Conservation (phyloP, 2,329 filamentous ascomycete species). For the Chrysosphaeria jannelii region DNA sequence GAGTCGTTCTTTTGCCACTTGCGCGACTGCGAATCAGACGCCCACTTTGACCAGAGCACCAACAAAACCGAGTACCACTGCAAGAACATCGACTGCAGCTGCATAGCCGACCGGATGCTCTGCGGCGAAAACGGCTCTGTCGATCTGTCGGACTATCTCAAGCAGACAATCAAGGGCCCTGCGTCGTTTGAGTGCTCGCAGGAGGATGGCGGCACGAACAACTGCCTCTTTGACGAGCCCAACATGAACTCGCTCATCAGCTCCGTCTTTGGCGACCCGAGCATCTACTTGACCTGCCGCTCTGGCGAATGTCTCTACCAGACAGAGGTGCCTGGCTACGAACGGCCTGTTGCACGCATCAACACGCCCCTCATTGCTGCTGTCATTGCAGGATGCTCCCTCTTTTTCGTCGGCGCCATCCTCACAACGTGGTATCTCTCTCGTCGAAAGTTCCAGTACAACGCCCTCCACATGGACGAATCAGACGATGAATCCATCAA, state of each 20-base stretch:
- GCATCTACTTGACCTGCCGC: constrained; percentile 54
- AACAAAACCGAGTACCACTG: constrained; percentile 74
- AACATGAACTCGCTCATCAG: constrained; percentile 78
- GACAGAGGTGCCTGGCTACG: constrained; percentile 77
- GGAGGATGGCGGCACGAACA: constrained; percentile 27
- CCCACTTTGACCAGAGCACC: constrained; percentile 33
- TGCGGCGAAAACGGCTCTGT: constrained; percentile 79
- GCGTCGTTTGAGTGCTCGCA: constrained; percentile 53
- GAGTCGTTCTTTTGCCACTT: constrained; percentile 95
- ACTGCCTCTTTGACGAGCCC: constrained; percentile 68
- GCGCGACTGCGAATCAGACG: constrained; percentile 44
- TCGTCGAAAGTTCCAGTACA: constrained; percentile 36
- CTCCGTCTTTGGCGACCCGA: constrained; percentile 68
- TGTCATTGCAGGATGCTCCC: constrained; percentile 57
- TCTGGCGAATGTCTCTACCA: constrained; percentile 81
- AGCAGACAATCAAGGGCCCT: constrained; percentile 57
- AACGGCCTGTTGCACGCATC: constrained; percentile 69
- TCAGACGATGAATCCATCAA: constrained; percentile 68
- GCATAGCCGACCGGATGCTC: constrained; percentile 73
- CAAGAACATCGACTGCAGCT: constrained; percentile 58
- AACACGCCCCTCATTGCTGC: constrained; percentile 90
- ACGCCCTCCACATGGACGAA: constrained; percentile 58
- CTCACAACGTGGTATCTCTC: constrained; percentile 68
- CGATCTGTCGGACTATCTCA: constrained; percentile 71
- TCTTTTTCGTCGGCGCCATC: constrained; percentile 64